Percentiles rank a stretch among this genome's conserved stretches.
Evolutionary conservation across 2,329 filamentous ascomycete species (phyloP).

Genomic region (Arachnomyces sp.): DNA sequence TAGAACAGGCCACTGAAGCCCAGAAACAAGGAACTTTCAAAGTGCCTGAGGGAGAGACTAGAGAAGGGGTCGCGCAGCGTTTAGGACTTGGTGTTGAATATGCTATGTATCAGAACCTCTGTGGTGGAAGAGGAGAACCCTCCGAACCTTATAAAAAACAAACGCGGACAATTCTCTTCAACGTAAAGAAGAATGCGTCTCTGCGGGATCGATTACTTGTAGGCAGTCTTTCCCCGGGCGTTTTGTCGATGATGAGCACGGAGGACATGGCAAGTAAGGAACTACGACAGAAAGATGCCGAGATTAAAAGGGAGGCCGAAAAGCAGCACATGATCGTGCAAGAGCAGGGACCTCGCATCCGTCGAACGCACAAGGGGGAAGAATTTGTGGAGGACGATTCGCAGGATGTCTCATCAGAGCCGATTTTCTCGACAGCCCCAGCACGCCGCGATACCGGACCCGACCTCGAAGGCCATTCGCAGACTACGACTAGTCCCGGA

Average conservation of each 20-base stretch:
- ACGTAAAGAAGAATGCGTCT: slow-evolving; percentile 80
- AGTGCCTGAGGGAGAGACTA: slow-evolving; percentile 56
- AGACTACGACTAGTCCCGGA: slow-evolving; percentile 18
- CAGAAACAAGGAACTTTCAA: slow-evolving; percentile 58
- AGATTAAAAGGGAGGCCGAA: slow-evolving; percentile 51
- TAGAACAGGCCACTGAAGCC: slow-evolving; percentile 57
- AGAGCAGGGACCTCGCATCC: slow-evolving; percentile 67
- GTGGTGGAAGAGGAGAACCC: slow-evolving; percentile 44
- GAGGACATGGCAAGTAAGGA: slow-evolving; percentile 91
- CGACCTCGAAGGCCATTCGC: slow-evolving; percentile 10
- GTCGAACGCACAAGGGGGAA: slow-evolving; percentile 90
- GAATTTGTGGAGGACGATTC: slow-evolving; percentile 75
- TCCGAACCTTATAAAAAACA: slow-evolving; percentile 53
- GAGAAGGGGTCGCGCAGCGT: slow-evolving; percentile 58
- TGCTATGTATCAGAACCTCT: slow-evolving; percentile 49
- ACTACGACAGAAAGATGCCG: slow-evolving; percentile 57
- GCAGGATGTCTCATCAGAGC: slow-evolving; percentile 39
- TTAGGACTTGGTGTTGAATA: slow-evolving; percentile 76
- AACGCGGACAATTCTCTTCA: slow-evolving; percentile 70
- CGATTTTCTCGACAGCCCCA: slow-evolving; percentile 40
- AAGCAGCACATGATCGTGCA: slow-evolving; percentile 68
- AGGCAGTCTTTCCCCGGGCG: slow-evolving; percentile 62
- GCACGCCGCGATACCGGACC: slow-evolving; percentile 35
- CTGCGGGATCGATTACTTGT: slow-evolving; percentile 69
- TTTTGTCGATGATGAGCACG: slow-evolving; percentile 77